Percentiles rank a stretch among this genome's conserved stretches.
Evolutionary conservation across 2,329 filamentous ascomycete species (phyloP).

Genomic region (Monosporascus sp.): DNA sequence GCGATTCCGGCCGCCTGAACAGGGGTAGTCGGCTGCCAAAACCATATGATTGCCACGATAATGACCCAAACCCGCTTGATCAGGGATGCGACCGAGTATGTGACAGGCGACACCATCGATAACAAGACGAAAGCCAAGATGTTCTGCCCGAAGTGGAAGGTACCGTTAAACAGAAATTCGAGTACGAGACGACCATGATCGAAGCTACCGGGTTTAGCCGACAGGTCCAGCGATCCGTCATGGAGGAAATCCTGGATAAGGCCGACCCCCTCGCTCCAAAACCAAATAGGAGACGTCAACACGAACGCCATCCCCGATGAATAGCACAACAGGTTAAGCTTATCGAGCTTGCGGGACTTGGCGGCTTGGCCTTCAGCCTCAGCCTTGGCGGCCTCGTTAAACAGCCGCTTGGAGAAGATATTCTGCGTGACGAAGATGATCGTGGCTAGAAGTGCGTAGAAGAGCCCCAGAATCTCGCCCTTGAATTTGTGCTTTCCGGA

Average conservation of each 20-base stretch:
- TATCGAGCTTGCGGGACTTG: slow-evolving; percentile 78
- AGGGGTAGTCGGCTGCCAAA: slow-evolving; percentile 79
- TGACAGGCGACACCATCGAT: slow-evolving; percentile 91
- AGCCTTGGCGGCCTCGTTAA: slow-evolving; percentile 85
- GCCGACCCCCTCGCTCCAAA: slow-evolving; percentile 79
- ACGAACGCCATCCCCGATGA: slow-evolving; percentile 92
- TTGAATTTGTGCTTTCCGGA: slow-evolving; percentile 74
- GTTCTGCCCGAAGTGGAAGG: slow-evolving; percentile 94
- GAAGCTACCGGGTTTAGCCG: slow-evolving; percentile 57
- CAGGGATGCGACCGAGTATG: slow-evolving; percentile 90
- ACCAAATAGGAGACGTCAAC: slow-evolving; percentile 85
- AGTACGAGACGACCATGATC: slow-evolving; percentile 68
- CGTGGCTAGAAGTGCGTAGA: slow-evolving; percentile 84
- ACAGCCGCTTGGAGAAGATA: slow-evolving; percentile 95
- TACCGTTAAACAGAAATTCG: slow-evolving; percentile 96
- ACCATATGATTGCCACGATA: slow-evolving; percentile 91
- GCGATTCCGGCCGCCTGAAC: slow-evolving; percentile 80
- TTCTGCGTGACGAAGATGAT: slow-evolving; percentile 97
- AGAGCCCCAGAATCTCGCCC: slow-evolving; percentile 83
- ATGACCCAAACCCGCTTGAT: slow-evolving; percentile 99
- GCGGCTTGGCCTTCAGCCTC: slow-evolving; percentile 65
- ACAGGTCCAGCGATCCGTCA: slow-evolving; percentile 69
- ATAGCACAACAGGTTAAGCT: slow-evolving; percentile 93
- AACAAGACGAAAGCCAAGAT: slow-evolving; percentile 90
- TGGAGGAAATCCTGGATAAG: slow-evolving; percentile 73